A percentile compares a stretch with the other conserved stretches of the same genome.
Evolutionary conservation across 2,329 filamentous ascomycete species (phyloP).

Genomic region (Triangularia verruculosa): DNA sequence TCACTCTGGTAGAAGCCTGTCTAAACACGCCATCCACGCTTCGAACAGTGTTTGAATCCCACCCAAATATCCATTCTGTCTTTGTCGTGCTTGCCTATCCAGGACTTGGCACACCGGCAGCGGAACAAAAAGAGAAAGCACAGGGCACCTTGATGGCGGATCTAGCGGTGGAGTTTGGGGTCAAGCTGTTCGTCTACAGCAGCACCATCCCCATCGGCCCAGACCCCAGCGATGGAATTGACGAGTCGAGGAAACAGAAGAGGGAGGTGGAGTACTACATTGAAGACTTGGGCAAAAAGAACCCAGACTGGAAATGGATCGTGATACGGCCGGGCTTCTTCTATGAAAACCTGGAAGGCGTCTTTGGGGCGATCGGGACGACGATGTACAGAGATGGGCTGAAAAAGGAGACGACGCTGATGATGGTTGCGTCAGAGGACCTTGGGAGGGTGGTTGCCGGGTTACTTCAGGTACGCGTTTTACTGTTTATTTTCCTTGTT

Average conservation of each 20-base stretch:
- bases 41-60: conserved; percentile 2
- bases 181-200: conserved; percentile 19
- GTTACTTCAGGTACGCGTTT: conserved; percentile 11
- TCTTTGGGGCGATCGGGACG: conserved; percentile 8
- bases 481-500: no score
- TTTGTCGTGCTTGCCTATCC: conserved; percentile 18
- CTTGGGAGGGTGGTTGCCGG: conserved; percentile 15
- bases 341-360: conserved; percentile 19
- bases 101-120: conserved; percentile 6
- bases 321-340: conserved; percentile 20
- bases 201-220: conserved; percentile 13
- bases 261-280: conserved; percentile 12
- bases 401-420: conserved; percentile 14
- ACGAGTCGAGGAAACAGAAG: conserved; percentile 12
- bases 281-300: conserved; percentile 7
- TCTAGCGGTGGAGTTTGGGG: conserved; percentile 14
- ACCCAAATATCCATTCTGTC: conserved; percentile 12
- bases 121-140: conserved; percentile 5
- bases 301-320: not conserved
- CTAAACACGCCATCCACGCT: conserved; percentile 7
- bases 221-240: not conserved
- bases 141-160: conserved; percentile 15
- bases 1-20: conserved; percentile 14
- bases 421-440: conserved; percentile 16
- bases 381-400: conserved; percentile 15